Percentiles rank a stretch among this genome's conserved stretches.
phyloP scores from a whole-genome alignment of 2,329 filamentous ascomycete genomes.

The Monilinia polystroma region DNA sequence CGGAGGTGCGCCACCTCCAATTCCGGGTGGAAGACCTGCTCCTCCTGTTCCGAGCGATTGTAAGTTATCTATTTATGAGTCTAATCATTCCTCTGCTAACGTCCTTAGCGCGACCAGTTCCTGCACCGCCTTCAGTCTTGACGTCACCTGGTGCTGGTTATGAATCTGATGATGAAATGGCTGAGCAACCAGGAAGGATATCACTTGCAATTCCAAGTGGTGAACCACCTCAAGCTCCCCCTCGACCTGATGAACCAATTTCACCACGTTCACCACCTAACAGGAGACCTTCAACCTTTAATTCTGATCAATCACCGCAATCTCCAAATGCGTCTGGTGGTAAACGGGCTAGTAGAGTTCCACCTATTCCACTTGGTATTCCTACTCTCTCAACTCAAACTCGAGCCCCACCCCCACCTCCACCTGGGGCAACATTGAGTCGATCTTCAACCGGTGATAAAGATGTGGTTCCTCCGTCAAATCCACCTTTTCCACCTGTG shows the following conservation, averaged over 20 bases:
- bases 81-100: conserved; percentile 32
- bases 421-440: conserved; percentile 54
- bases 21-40: conserved; percentile 49
- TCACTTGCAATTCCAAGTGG: conserved; percentile 43
- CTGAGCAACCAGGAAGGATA: conserved; percentile 50
- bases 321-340: conserved; percentile 47
- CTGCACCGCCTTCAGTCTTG: conserved; percentile 52
- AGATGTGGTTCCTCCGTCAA: conserved; percentile 46
- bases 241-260: conserved; percentile 43
- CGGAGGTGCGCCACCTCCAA: conserved; percentile 38
- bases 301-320: conserved; percentile 38
- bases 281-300: conserved; percentile 41
- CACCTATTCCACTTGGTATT: conserved; percentile 60
- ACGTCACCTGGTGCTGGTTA: conserved; percentile 74
- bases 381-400: conserved; percentile 49
- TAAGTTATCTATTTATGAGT: conserved; percentile 46
- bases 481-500: conserved; percentile 51
- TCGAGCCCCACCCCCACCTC: conserved; percentile 67
- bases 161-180: conserved; percentile 85
- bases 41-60: conserved; percentile 60
- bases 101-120: conserved; percentile 60
- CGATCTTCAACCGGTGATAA: conserved; percentile 61
- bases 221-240: conserved; percentile 48
- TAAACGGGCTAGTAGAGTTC: conserved; percentile 57
- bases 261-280: conserved; percentile 47